phyloP scores from a whole-genome alignment of 225 moss, liverwort and hornwort species.

The Bryum argenteum region DNA sequence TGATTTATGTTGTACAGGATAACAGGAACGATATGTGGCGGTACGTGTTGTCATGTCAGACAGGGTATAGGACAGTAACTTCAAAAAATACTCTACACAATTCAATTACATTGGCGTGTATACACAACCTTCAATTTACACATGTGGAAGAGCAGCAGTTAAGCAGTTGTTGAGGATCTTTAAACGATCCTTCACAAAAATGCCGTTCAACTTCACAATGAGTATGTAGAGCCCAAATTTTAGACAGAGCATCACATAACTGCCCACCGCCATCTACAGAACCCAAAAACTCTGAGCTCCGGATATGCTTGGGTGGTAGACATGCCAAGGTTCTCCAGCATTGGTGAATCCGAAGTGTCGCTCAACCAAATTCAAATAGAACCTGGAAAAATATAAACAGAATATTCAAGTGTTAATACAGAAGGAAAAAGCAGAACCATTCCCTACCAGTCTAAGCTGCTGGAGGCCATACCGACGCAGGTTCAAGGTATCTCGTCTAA shows the following conservation, averaged over 20 bases:
- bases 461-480: neutral
- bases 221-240: neutral
- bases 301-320: neutral
- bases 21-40: neutral
- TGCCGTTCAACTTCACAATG: neutral
- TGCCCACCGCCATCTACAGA: neutral
- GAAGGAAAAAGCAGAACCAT: neutral
- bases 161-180: constrained; percentile 9
- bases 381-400: constrained; percentile 1
- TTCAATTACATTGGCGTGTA: neutral
- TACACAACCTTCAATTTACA: constrained; percentile 18
- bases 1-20: neutral
- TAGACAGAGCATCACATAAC: constrained; percentile 1
- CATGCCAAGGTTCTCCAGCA: neutral
- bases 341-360: constrained; percentile 9
- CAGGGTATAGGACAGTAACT: neutral
- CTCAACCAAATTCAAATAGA: neutral
- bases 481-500: neutral
- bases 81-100: neutral
- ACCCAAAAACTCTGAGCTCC: neutral
- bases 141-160: constrained; percentile 11
- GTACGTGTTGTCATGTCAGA: neutral
- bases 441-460: neutral
- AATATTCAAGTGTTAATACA: neutral
- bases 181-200: constrained; percentile 7